Evolutionary conservation across 306 rosid species (phyloP), one percentile per base, ranked within the genome.

Genomic region (Fragaria nilgerrensis): DNA sequence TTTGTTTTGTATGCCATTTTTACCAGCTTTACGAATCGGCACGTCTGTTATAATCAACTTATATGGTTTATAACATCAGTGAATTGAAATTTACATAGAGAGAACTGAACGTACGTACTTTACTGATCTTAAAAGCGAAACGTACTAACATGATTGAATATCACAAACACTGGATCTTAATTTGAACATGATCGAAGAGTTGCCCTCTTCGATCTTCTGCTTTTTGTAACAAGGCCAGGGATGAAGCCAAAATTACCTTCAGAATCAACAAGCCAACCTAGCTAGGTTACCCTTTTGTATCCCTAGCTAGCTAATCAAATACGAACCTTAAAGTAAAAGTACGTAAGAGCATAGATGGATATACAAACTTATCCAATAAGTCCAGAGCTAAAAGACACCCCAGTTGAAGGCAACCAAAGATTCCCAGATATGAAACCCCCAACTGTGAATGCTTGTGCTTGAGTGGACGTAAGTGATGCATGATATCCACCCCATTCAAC

Each of bases 371-470:
- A 79, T 63, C 78, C 53, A 53, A 79, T 39, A 1, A 83, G 49
- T 23, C 86, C 86, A 0, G 87, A 80, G 69, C 77, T 73, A 44
- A 80, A 80, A 41, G 87, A 80, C 5, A 80, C 87, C 17, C 87
- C 87, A 2, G 87, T 80, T 7, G 84, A 73, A 25, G 84, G 84
- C 76, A 84, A 61, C 87, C 87, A 84, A 68, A 68, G 43, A 77
- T 80, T 39, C 34, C 87, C 87, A 15, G 77, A 37, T 11, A 84
- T 77, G 14, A 84, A 77, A 17, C 84, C 82, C 3, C 70, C 74
- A 22, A 84, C 87, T 0, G 84, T 84, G 68, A 84, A 84, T 5
- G 48, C 27, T 32, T 84, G 65, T 12, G 87, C 87, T 44, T 59
- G 76, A 45, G 68, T 6, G 7, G 79, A 14, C 4, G 84, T 72